Base-by-base conservation (phyloP, 768 basidiomycete genomes). In the Dentipellis sp. region DNA sequence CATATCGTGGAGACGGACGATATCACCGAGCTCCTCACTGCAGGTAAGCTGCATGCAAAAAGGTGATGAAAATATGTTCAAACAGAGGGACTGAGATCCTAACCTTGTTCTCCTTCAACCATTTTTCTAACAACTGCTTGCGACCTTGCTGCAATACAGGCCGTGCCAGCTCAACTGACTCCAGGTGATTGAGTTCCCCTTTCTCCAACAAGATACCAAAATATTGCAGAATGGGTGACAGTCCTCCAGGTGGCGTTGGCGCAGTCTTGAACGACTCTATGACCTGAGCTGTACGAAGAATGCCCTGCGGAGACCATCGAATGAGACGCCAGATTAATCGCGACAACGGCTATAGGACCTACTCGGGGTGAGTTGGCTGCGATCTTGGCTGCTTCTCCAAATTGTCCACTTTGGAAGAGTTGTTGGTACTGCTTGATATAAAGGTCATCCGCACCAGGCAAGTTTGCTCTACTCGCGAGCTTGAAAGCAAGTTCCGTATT, bases 101-200 rank as follows among this genome's bases (percentile, higher is more conserved):
- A 16, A 86, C 94, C 84, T 98, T 99, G 75, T 97, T 97, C 78
- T 99, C 97, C 73, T 99, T 99, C 59, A 99, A 74, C 97, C 97
- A 99, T 66, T 98, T 98, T 76, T 99, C 97, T 14, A 99, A 76
- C 47, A 98, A 75, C 65, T 97, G 92, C 72, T 99, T 98, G 69
- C 93, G 84, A 37, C 93, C 93, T 73, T 99, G 97, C 62, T 91
- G 87, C 47, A 99, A 74, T 8, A 99, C 97, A 16, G 97, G 97
- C 49, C 94, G 83, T 1, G 97, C 97, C 48, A 99, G 81, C 69
- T 99, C 97, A 35, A 99, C 71, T 12, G 92, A 94, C 69, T 99
- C 97, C 9, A 88, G 81, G 68, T 95, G 93, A 71, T 99, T 99
- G 57, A 99, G 81, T 72, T 97, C 93, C 22, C 97, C 97, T 72